Conservation (phyloP, 805 yeast genomes). For the Pichia exigua region DNA sequence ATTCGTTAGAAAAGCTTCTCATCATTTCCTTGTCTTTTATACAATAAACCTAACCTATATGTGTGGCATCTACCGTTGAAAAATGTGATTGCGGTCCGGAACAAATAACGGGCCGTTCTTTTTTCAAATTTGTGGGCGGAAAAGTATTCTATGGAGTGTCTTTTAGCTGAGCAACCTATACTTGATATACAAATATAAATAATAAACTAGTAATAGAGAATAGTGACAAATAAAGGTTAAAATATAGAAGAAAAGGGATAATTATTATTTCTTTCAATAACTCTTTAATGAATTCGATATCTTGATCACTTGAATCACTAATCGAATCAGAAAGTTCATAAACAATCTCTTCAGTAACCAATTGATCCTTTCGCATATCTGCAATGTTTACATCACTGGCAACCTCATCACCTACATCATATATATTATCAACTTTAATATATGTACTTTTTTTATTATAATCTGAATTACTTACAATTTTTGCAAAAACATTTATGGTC, state of each 20-base stretch:
- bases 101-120: no score
- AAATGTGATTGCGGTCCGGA: no score
- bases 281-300: background rate
- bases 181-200: no score
- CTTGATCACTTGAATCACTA: background rate
- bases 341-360: background rate
- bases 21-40: no score
- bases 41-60: no score
- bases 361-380: background rate
- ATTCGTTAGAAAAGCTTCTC: no score
- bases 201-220: no score
- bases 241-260: background rate
- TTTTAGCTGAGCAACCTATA: no score
- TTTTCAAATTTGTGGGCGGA: no score
- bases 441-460: background rate
- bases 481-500: conserved; percentile 12
- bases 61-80: no score
- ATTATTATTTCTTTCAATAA: no score
- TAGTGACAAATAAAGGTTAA: background rate
- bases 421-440: background rate
- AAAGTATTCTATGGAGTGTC: no score
- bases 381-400: background rate
- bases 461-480: conserved; percentile 15
- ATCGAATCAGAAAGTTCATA: background rate
- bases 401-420: background rate